These are phyloP conservation scores for Clitopilus passeckerianus DNA, from an alignment of 768 basidiomycete species.

Conservation along the genomic window DNA sequence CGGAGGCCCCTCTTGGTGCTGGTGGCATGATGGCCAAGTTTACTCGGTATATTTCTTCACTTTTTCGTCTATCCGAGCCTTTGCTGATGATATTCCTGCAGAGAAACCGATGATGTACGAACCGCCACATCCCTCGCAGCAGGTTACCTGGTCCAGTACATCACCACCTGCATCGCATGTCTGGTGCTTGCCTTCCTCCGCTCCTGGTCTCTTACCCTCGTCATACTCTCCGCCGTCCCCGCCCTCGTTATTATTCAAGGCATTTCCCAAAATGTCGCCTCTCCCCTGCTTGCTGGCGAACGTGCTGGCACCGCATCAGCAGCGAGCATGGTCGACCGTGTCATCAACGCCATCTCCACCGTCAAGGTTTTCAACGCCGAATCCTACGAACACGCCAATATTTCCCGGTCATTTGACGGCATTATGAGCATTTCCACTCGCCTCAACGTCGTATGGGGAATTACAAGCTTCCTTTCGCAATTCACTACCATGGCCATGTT, in stretches of 20 bases:
- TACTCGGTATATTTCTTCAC: constrained; percentile 47
- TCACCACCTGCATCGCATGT: constrained; percentile 74
- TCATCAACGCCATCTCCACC: constrained; percentile 72
- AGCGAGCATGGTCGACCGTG: constrained; percentile 76
- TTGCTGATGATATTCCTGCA: constrained; percentile 21
- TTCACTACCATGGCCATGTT: constrained; percentile 91
- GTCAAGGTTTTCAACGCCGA: constrained; percentile 92
- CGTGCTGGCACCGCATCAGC: constrained; percentile 64
- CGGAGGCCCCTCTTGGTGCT: constrained; percentile 62
- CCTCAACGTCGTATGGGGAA: constrained; percentile 72
- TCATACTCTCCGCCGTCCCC: constrained; percentile 89
- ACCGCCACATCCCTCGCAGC: constrained; percentile 76
- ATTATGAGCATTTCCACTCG: constrained; percentile 43
- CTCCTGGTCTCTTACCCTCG: constrained; percentile 81
- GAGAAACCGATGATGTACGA: constrained; percentile 94
- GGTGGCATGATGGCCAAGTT: constrained; percentile 95
- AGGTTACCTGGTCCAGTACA: constrained; percentile 75
- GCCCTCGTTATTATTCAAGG: constrained; percentile 72
- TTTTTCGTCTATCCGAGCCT: not conserved
- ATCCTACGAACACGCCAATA: constrained; percentile 35
- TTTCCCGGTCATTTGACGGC: constrained; percentile 37
- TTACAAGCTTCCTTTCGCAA: constrained; percentile 62
- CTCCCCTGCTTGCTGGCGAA: constrained; percentile 52
- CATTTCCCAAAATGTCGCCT: constrained; percentile 50
- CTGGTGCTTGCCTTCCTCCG: constrained; percentile 78